Conservation (phyloP, 179 eudicot genomes). For the Beta macrorhiza region DNA sequence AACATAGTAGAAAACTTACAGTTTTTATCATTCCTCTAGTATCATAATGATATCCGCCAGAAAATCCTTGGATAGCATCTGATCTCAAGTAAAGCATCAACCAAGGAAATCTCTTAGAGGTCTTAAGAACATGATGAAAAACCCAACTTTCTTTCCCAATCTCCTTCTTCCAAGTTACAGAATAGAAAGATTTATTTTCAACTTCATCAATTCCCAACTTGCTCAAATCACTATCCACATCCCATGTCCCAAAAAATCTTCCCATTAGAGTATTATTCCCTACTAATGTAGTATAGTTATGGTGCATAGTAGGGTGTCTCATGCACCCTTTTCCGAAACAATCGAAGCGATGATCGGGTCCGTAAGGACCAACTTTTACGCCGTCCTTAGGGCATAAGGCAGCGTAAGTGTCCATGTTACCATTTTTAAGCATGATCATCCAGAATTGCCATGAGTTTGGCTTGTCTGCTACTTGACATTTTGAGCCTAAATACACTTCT, state of each 20-base stretch:
- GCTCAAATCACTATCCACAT: conserved; percentile 34
- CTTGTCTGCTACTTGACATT: conserved; percentile 50
- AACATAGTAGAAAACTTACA: conserved; percentile 13
- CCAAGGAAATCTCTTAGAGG: conserved; percentile 59
- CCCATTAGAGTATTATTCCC: conserved; percentile 28
- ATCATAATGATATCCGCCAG: conserved; percentile 67
- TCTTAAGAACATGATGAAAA: conserved; percentile 49
- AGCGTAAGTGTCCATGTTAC: conserved; percentile 53
- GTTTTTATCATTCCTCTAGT: conserved; percentile 65
- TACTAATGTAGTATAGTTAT: conserved; percentile 33
- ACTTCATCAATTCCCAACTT: background rate
- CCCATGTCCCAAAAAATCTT: conserved; percentile 53
- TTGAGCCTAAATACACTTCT: conserved; percentile 47
- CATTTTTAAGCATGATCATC: conserved; percentile 74
- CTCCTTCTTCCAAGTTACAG: conserved; percentile 55
- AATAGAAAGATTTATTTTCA: conserved; percentile 35
- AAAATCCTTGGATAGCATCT: conserved; percentile 53
- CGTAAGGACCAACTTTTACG: conserved; percentile 22
- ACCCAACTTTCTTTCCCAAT: conserved; percentile 64
- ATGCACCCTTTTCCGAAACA: conserved; percentile 69
- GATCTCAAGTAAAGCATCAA: conserved; percentile 68
- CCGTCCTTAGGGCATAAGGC: conserved; percentile 53
- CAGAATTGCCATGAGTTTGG: conserved; percentile 65
- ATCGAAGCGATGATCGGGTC: conserved; percentile 34
- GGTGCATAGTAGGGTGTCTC: conserved; percentile 49